phyloP scores from a whole-genome alignment of 768 basidiomycete species.

The Leccinum obscurum region DNA sequence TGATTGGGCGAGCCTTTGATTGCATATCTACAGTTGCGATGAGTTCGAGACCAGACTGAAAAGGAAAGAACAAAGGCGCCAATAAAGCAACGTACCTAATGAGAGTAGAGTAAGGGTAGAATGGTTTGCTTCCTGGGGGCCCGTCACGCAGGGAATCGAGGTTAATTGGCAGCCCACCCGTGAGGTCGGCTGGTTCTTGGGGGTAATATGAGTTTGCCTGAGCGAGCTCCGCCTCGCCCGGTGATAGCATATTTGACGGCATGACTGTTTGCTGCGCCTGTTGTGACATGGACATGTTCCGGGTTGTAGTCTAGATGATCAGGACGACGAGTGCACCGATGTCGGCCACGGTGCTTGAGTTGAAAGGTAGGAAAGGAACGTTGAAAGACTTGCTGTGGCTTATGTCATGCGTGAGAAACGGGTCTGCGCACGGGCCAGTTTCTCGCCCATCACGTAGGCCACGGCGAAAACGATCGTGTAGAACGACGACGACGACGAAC shows the following conservation, averaged over 20 bases:
- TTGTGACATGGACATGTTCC: constrained; percentile 45
- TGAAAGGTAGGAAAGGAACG: constrained; percentile 33
- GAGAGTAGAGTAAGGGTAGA: constrained; percentile 88
- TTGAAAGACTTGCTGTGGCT: constrained; percentile 52
- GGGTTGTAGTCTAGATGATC: constrained; percentile 11
- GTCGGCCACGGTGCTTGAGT: constrained; percentile 22
- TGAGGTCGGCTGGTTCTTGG: constrained; percentile 74
- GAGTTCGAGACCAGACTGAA: not conserved
- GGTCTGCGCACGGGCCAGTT: constrained; percentile 58
- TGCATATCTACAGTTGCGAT: constrained; percentile 59
- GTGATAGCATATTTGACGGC: constrained; percentile 61
- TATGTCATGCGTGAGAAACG: constrained; percentile 48
- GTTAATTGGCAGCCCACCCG: constrained; percentile 82
- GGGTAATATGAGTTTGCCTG: constrained; percentile 67
- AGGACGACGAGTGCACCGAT: constrained; percentile 12
- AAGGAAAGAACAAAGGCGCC: not conserved
- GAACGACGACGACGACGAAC: constrained; percentile 33
- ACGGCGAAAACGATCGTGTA: constrained; percentile 25
- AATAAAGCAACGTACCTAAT: constrained; percentile 62
- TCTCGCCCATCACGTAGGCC: constrained; percentile 27
- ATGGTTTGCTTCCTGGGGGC: constrained; percentile 86
- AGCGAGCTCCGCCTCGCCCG: constrained; percentile 51
- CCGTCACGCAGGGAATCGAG: constrained; percentile 86
- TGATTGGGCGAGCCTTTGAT: constrained; percentile 91
- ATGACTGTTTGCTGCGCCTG: constrained; percentile 53